Evolutionary conservation across 371 early-diverging fungal species (phyloP), one percentile per base, ranked within the genome.

Genomic region (Lichtheimia hyalospora): DNA sequence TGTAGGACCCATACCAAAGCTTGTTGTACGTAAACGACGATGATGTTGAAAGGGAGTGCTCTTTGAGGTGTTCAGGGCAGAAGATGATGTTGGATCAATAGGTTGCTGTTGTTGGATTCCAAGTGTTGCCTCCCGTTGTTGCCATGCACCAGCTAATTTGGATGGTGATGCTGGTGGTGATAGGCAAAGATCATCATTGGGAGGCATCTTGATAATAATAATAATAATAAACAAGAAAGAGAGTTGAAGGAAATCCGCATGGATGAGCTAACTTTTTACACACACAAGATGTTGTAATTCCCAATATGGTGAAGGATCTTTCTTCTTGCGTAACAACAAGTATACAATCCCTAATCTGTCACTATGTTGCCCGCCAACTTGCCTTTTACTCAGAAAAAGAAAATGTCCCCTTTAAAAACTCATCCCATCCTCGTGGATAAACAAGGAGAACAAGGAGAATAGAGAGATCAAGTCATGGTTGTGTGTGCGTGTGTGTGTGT

Each of bases 21-120:
- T 62, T 10, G 62, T 54, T 49, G 66, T 73, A 28, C 61, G 61
- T 15, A 55, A 24, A 23, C 70, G 70, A 44, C 73, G 74, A 39
- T 70, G 49, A 5, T 56, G 53, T 23, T 71, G 67, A 48, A 62
- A 67, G 16, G 72, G 71, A 25, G 74, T 71, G 43, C 80, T 79
- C 54, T 74, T 76, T 3, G 80, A 79, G 16, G 53, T 62, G 8
- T 34, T 34, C 34, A 34, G 34, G 34, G 34, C 34, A 34, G 34
- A 4, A 8, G 34, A 34, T 8, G 34, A 34, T 8, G 50, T 28
- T 23, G 43, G 16, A 2, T 28, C 14, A 34, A 34, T 8, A 8
- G 51, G 16, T 24, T n/a, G 49, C 5, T 49, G n/a, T 20, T 15
- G 18, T 16, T 60, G 40, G 53, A 20, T 34, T 34, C 13, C 49